Conservation (phyloP, 2,329 filamentous ascomycete genomes). For the Colletotrichum higginsianum region DNA sequence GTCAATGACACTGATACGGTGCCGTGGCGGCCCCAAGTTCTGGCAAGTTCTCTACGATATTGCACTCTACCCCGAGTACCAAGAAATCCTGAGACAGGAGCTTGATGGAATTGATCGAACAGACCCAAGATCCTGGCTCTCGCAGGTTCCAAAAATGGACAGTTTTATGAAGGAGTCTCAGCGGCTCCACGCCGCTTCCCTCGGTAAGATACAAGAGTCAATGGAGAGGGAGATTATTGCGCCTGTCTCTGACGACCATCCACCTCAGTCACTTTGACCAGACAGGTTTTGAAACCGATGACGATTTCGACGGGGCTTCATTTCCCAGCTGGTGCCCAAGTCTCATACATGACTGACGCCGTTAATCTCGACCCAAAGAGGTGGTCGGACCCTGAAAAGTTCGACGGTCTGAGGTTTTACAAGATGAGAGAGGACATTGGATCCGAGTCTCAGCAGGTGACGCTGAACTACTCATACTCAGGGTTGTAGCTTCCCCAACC, state of each 20-base stretch:
- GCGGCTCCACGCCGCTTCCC: constrained; percentile 6
- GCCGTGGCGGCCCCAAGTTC: constrained; percentile 3
- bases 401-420: constrained; percentile 17
- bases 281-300: constrained; percentile 21
- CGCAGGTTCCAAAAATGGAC: constrained; percentile 18
- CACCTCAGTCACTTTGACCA: constrained; percentile 18
- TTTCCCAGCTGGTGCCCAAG: constrained; percentile 10
- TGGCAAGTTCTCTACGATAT: constrained; percentile 26
- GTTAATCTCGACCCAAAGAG: constrained; percentile 20
- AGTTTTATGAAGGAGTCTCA: constrained; percentile 34
- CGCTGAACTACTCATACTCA: constrained; percentile 26
- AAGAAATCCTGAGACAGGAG: too few species aligned
- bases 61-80: constrained; percentile 3
- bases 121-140: background rate
- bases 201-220: background rate
- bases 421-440: constrained; percentile 8
- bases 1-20: background rate
- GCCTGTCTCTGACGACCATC: background rate
- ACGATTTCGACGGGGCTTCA: constrained; percentile 4
- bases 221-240: too few species aligned
- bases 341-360: constrained; percentile 25
- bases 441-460: constrained; percentile 9
- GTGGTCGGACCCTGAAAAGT: constrained; percentile 14
- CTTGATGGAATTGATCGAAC: too few species aligned
- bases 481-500: background rate